Percentiles rank a stretch among this genome's conserved stretches.
Conservation (phyloP, 495 filamentous ascomycete species). For the Cenococcum geophilum region DNA sequence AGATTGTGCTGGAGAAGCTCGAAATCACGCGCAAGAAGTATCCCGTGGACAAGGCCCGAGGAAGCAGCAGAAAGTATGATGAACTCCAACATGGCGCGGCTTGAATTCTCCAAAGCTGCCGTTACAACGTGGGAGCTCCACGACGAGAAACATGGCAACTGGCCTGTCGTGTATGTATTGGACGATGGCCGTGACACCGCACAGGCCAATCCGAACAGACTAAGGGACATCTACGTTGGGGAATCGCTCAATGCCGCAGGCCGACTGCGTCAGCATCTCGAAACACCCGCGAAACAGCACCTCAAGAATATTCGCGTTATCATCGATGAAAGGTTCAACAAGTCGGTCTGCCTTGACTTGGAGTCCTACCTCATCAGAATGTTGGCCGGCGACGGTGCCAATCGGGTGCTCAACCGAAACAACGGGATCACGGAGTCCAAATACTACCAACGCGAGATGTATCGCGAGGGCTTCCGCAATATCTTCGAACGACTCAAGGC, state of each 20-base stretch:
- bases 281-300: constrained; percentile 17
- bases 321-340: constrained; percentile 21
- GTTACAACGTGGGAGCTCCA: constrained; percentile 14
- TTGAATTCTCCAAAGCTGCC: constrained; percentile 18
- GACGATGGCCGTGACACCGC: constrained; percentile 7
- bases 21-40: constrained; percentile 25
- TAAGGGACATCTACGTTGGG: constrained; percentile 20
- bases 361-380: constrained; percentile 26
- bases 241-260: constrained; percentile 20
- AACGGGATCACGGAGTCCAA: constrained; percentile 22
- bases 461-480: constrained; percentile 16
- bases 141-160: constrained; percentile 19
- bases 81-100: constrained; percentile 15
- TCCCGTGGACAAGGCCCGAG: constrained; percentile 20
- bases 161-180: constrained; percentile 20
- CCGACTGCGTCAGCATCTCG: constrained; percentile 20
- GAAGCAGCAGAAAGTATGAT: constrained; percentile 21
- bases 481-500: constrained; percentile 16
- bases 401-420: constrained; percentile 21
- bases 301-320: constrained; percentile 22
- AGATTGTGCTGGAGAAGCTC: constrained; percentile 22
- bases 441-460: constrained; percentile 21
- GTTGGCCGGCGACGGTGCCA: constrained; percentile 22
- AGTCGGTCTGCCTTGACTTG: constrained; percentile 23
- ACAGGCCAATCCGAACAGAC: constrained; percentile 3